A percentile compares a stretch with the other conserved stretches of the same genome.
Conservation (phyloP, 306 rosid species). For the Corylus avellana region DNA sequence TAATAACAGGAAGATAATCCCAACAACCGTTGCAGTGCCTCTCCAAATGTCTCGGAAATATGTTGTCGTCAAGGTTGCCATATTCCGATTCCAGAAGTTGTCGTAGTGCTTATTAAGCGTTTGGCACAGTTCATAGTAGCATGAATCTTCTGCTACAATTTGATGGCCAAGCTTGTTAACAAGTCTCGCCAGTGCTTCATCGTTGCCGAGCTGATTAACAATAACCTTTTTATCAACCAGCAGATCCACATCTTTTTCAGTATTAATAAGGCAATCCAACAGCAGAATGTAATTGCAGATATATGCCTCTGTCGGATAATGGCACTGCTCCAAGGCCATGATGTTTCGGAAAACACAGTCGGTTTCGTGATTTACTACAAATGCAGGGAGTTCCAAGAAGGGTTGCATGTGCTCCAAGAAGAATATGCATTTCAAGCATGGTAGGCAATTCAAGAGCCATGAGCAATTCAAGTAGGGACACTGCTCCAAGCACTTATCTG, state of each 20-base stretch:
- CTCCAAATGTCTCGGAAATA: constrained; percentile 44
- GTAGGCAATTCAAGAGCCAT: constrained; percentile 8
- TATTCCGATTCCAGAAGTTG: constrained; percentile 10
- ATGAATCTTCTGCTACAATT: constrained; percentile 12
- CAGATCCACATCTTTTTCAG: constrained; percentile 23
- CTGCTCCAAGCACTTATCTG: background rate
- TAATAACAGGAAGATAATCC: constrained; percentile 7
- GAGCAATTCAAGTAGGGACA: constrained; percentile 13
- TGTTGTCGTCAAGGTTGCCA: constrained; percentile 28
- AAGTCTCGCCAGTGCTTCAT: constrained; percentile 20
- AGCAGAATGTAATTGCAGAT: constrained; percentile 30
- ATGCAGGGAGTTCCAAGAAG: constrained; percentile 6
- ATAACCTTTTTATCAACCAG: constrained; percentile 25
- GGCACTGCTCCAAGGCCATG: constrained; percentile 43
- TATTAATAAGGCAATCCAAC: constrained; percentile 29
- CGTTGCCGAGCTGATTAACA: constrained; percentile 24
- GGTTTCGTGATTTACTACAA: background rate
- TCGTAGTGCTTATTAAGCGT: constrained; percentile 13
- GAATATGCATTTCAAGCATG: background rate
- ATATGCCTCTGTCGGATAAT: constrained; percentile 14
- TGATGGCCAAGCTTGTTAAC: constrained; percentile 14
- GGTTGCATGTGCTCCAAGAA: background rate
- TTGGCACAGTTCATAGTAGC: background rate
- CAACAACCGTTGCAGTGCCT: constrained; percentile 33
- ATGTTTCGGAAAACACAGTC: constrained; percentile 30